These are phyloP conservation scores for Colletotrichum cuscutae DNA, from an alignment of 2,329 filamentous ascomycete species.

Conservation along the genomic window DNA sequence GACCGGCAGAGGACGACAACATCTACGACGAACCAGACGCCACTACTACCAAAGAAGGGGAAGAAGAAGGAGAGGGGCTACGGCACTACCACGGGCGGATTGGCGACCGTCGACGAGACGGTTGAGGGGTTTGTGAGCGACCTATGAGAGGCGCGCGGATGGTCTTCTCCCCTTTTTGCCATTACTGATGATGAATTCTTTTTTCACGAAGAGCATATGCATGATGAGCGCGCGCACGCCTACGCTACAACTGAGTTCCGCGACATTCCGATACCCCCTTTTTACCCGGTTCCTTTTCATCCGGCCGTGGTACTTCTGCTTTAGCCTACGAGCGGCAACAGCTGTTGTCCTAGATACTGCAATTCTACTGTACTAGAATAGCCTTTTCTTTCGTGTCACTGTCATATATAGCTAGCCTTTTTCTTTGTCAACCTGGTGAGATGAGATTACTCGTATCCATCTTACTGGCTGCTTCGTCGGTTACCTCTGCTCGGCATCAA, in stretches of 20 bases:
- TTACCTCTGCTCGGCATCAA: background rate
- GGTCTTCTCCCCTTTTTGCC: background rate
- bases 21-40: conserved; percentile 1
- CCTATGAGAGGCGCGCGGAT: background rate
- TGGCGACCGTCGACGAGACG: conserved; percentile 19
- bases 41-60: background rate
- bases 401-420: background rate
- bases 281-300: background rate
- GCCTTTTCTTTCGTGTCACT: background rate
- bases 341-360: background rate
- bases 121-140: conserved; percentile 12
- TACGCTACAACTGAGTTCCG: background rate
- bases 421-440: background rate
- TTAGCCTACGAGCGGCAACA: too few species aligned
- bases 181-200: background rate
- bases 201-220: background rate
- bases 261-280: background rate
- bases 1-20: background rate
- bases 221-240: background rate
- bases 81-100: conserved; percentile 20
- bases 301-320: too few species aligned
- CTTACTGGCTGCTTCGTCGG: background rate
- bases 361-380: background rate
- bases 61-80: conserved; percentile 25
- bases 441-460: background rate